Base-by-base conservation (phyloP, 495 filamentous ascomycete genomes). In the Aspergillus leporis region DNA sequence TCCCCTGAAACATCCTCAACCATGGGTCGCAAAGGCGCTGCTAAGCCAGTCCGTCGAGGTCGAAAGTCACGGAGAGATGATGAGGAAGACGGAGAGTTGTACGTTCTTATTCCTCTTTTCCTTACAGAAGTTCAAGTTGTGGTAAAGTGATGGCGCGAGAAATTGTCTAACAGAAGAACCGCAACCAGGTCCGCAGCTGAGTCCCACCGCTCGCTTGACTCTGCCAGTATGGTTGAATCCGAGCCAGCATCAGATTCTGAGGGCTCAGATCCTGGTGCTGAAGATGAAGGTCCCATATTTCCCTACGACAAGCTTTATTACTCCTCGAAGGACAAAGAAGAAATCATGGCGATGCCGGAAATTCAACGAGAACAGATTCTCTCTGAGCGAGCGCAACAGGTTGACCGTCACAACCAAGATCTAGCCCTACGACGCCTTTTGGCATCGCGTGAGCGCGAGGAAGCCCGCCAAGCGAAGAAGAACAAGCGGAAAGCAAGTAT, bases 221-320 rank as follows among this genome's bases (percentile, higher is more conserved):
- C 91, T 25, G 92, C 87, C 13, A 86, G 90, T 2, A 96, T 96
- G 91, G 90, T 90, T 51, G 93, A 96, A 67, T 95, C 91, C 21
- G 89, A 92, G 57, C 88, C 88, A 5, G 90, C 88, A 38, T 83
- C 83, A 0, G 87, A 90, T 56, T 77, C 81, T 28, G 81, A 78
- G 70, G 81, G 74, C 59, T 83, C 73, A 38, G 73, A 75, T n/a
- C 74, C 73, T 16, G 72, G 69, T 32, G 74, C 75, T 31, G 78
- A 79, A 34, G 82, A 85, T 51, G 81, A 87, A 53, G 86, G 83
- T 22, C 79, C 82, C 4, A 85, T 90, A 31, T 98, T 92, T 66
- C 92, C 94, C 0, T 80, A 97, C 60, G 95, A 98, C 45, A 92
- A 92, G 51, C 87, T 92, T 30, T 98, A 92, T 76, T 82, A 84